Conservation (phyloP, 2,329 filamentous ascomycete species). For the Aureobasidium sp. region DNA sequence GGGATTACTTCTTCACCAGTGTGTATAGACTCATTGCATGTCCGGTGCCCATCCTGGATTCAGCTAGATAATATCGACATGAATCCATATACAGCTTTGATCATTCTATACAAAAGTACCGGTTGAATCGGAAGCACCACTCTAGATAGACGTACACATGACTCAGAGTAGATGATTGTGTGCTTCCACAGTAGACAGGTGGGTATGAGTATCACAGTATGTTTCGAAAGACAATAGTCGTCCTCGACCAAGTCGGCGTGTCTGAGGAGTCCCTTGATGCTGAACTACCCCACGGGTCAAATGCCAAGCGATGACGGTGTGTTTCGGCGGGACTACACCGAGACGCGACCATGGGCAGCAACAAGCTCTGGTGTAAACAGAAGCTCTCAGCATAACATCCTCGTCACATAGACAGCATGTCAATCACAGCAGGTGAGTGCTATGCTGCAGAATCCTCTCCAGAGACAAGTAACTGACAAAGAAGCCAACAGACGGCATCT, state of each 20-base stretch:
- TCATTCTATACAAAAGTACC: too few species aligned
- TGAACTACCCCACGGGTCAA: neutral
- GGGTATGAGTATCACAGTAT: neutral
- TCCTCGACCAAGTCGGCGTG: neutral
- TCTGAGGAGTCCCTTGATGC: neutral
- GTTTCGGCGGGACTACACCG: neutral
- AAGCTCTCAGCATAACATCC: neutral
- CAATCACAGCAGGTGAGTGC: constrained; percentile 18
- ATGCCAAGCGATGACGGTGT: constrained; percentile 6
- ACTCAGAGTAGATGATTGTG: neutral
- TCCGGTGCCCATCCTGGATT: too few species aligned
- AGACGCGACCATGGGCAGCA: neutral
- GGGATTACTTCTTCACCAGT: too few species aligned
- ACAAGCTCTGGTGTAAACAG: neutral
- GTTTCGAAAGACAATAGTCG: neutral
- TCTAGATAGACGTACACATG: neutral
- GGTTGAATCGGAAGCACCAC: too few species aligned
- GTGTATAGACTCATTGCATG: too few species aligned
- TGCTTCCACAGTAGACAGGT: too few species aligned
- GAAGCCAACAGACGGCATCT: constrained; percentile 52
- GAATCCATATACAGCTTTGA: too few species aligned
- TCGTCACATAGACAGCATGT: constrained; percentile 16
- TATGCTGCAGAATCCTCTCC: neutral
- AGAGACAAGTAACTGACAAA: neutral
- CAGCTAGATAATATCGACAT: too few species aligned